phyloP scores from a whole-genome alignment of 2,329 filamentous ascomycete genomes.

The Arthrobotrys sphaeroides region DNA sequence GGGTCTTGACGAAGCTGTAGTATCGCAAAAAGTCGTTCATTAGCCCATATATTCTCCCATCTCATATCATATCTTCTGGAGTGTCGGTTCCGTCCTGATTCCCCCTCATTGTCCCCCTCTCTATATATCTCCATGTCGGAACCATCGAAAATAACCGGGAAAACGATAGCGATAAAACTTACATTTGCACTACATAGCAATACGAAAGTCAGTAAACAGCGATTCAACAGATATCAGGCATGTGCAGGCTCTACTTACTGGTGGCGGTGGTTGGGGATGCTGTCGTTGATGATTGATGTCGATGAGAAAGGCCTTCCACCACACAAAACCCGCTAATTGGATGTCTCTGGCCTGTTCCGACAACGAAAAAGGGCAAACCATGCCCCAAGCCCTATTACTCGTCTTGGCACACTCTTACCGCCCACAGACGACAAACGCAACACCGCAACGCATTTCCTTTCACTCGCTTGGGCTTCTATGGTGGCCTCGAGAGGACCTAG shows the following conservation, averaged over 20 bases:
- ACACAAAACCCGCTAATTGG: slow-evolving; percentile 48
- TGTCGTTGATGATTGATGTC: slow-evolving; percentile 56
- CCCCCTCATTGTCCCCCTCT: slow-evolving; percentile 9
- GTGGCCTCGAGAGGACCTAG: no score
- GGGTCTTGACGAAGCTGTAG: slow-evolving; percentile 97
- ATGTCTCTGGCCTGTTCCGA: slow-evolving; percentile 10
- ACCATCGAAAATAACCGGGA: slow-evolving; percentile 24
- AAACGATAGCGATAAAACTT: slow-evolving; percentile 64
- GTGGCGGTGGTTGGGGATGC: slow-evolving; percentile 53
- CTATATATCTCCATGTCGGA: not conserved
- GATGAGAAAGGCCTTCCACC: slow-evolving; percentile 43
- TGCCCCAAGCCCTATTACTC: slow-evolving; percentile 50
- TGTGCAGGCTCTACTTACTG: slow-evolving; percentile 55
- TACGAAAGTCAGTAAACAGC: slow-evolving; percentile 64
- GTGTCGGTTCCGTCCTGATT: slow-evolving; percentile 56
- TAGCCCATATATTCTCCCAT: slow-evolving; percentile 55
- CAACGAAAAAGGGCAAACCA: slow-evolving; percentile 52
- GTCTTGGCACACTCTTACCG: slow-evolving; percentile 24
- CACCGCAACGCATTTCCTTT: slow-evolving; percentile 29
- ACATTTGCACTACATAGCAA: slow-evolving; percentile 82
- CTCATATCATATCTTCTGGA: not conserved
- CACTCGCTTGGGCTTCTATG: no score
- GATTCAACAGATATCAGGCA: slow-evolving; percentile 5
- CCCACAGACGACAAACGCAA: slow-evolving; percentile 30
- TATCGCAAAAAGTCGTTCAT: slow-evolving; percentile 45